Evolutionary conservation across 2,329 filamentous ascomycete species (phyloP), one percentile per base, ranked within the genome.

Genomic region (Xylariaceae sp.): DNA sequence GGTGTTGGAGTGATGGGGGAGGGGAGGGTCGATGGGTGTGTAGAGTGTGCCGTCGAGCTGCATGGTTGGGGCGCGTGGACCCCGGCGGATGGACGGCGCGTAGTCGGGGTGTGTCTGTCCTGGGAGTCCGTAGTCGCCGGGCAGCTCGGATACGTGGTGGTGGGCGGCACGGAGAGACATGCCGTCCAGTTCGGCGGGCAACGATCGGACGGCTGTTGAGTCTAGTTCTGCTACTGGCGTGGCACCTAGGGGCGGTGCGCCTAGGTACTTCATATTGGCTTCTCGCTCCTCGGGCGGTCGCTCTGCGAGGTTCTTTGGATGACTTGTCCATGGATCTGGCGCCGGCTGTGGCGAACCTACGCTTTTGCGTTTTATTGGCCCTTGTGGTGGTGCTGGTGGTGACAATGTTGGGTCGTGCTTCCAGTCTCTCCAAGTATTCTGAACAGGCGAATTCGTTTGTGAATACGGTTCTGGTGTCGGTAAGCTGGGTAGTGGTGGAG

Each of bases 101-200:
- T 50, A 54, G 40, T 54, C 48, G 6, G 52, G 52, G n/a, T 51
- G 52, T 6, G 36, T 51, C 36, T 54, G 48, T 1, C 47, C 16
- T 2, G 52, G 48, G 5, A 54, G 31, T 13, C 40, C 40, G 9
- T 31, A 47, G 16, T 54, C 52, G 45, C 52, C 52, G 19, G 42
- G 44, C 17, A 54, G 34, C 42, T 54, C 52, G 4, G 52, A 42
- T 3, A 42, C 7, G 12, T 38, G 16, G 3, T 7, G n/a, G 3
- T 34, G 13, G 14, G 17, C 17, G 2, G 44, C 40, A 1, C 16
- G 16, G 4, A 19, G 39, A 11, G 48, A 42, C 14, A 31, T 48
- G 10, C 52, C 52, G 2, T 51, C 40, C 5, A 54, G 47, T 42
- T 54, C 52, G 11, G 31, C 48, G 11, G 45, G 41, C 10, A 34